Base-by-base conservation (phyloP, 768 basidiomycete genomes). In the Cystobasidium tubakii region DNA sequence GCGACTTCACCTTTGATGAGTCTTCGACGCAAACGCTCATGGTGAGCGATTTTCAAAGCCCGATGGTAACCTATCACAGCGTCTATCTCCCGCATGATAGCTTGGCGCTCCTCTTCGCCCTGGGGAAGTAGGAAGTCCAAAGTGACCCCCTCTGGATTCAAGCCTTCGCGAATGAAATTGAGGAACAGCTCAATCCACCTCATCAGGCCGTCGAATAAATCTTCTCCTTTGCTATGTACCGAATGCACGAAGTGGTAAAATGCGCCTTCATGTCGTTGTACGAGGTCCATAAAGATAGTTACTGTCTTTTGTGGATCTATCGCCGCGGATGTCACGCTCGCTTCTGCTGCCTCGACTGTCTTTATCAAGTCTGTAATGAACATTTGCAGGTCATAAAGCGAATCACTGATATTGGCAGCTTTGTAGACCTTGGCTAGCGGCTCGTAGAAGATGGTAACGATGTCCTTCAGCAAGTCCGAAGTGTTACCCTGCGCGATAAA, bases 241-340 rank as follows among this genome's bases (percentile, higher is more conserved):
- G 95, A 96, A 86, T 99, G 92, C 31, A 99, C 94, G 80, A 99
- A 99, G 73, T 85, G 85, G 84, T 99, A 99, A 83, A 98, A 98
- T 0, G 92, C 83, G 79, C 94, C 91, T 78, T 98, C 93, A 81
- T 99, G 96, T 17, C 96, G 87, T 78, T 90, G 86, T 36, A 99
- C 89, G 27, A 99, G 87, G 80, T 92, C 87, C 76, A 98, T 92
- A 80, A 98, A 98, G 1, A 87, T 87, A 80, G 95, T 90, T 2
- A 98, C 96, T 4, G 92, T 95, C 42, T 84, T 82, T 57, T 87
- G 86, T 0, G 96, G 90, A 75, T 97, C 90, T 70, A 88, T 88
- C 80, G 75, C 60, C 57, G 74, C 76, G 39, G 77, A 76, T 73
- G 74, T 15, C 42, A 44, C 80, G 81, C 94, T 82, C 77, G 92